phyloP scores from a whole-genome alignment of 225 moss, liverwort and hornwort genomes.

The Antitrichia curtipendula region DNA sequence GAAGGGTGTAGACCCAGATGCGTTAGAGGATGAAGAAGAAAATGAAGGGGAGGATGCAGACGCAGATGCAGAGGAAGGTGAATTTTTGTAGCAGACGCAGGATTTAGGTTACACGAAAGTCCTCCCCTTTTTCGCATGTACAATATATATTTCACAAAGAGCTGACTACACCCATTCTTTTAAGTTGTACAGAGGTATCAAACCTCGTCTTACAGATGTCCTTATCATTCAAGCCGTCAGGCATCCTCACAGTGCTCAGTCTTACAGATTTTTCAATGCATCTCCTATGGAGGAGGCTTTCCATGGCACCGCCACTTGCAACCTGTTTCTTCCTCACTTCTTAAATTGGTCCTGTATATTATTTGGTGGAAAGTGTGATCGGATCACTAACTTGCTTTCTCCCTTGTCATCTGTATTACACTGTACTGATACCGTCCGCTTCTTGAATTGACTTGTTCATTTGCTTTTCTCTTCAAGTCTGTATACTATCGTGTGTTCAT shows the following conservation, averaged over 20 bases:
- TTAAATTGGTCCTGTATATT: not conserved
- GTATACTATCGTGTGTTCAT: not conserved
- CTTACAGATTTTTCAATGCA: not conserved
- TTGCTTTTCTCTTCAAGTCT: not conserved
- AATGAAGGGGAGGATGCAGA: constrained; percentile 88
- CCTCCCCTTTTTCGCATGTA: constrained; percentile 5
- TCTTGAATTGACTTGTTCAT: not conserved
- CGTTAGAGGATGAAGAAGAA: constrained; percentile 83
- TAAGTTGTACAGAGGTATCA: not conserved
- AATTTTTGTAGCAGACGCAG: constrained; percentile 47
- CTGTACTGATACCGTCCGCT: not conserved
- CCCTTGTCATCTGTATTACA: not conserved
- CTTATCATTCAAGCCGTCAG: not conserved
- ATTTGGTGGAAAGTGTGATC: not conserved
- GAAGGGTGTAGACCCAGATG: constrained; percentile 94
- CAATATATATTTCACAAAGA: not conserved
- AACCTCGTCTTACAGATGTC: not conserved
- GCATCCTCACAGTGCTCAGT: not conserved
- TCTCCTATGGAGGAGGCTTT: not conserved
- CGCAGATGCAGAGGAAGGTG: constrained; percentile 76
- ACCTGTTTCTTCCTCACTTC: not conserved
- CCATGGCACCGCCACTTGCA: not conserved
- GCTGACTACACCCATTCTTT: not conserved
- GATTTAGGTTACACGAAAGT: not conserved
- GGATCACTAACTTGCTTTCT: not conserved